A percentile compares a stretch with the other conserved stretches of the same genome.
phyloP scores from a whole-genome alignment of 768 basidiomycete genomes.

The Xerocomellus intermedius region DNA sequence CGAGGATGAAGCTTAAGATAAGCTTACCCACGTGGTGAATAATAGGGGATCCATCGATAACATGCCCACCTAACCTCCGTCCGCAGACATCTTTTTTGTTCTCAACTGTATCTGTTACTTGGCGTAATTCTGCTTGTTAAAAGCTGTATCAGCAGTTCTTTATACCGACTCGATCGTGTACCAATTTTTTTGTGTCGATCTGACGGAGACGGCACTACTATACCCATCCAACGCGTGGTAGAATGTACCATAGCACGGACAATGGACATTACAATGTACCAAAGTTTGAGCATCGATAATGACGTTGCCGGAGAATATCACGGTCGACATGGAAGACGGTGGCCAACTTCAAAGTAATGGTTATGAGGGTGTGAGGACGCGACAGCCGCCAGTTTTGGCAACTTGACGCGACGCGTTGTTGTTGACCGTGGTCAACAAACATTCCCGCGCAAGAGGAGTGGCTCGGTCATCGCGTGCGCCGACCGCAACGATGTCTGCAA shows the following conservation, averaged over 20 bases:
- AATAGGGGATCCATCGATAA: neutral
- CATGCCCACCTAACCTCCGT: neutral
- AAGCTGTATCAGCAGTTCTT: slow-evolving; percentile 10
- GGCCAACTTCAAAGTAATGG: too few species aligned
- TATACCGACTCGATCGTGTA: slow-evolving; percentile 15
- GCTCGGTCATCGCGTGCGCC: slow-evolving; percentile 7
- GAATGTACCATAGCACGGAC: slow-evolving; percentile 17
- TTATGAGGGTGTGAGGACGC: neutral
- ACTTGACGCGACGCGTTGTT: slow-evolving; percentile 11
- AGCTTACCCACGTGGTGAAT: slow-evolving; percentile 6
- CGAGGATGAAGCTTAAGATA: slow-evolving; percentile 27
- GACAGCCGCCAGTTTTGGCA: slow-evolving; percentile 12
- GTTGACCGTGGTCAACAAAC: slow-evolving; percentile 7
- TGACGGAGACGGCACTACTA: slow-evolving; percentile 3
- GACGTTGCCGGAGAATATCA: neutral
- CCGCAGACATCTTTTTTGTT: slow-evolving; percentile 9
- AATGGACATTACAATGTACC: slow-evolving; percentile 1
- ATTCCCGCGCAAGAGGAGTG: neutral
- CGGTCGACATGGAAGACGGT: neutral
- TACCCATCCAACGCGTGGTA: slow-evolving; percentile 12
- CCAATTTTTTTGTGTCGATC: neutral
- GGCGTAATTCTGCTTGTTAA: neutral
- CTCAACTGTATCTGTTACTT: slow-evolving; percentile 6
- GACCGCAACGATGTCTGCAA: slow-evolving; percentile 15
- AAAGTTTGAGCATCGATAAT: neutral